Evolutionary conservation across 805 yeast species (phyloP), one percentile per base, ranked within the genome.

Genomic region (Teunomyces tritomae): DNA sequence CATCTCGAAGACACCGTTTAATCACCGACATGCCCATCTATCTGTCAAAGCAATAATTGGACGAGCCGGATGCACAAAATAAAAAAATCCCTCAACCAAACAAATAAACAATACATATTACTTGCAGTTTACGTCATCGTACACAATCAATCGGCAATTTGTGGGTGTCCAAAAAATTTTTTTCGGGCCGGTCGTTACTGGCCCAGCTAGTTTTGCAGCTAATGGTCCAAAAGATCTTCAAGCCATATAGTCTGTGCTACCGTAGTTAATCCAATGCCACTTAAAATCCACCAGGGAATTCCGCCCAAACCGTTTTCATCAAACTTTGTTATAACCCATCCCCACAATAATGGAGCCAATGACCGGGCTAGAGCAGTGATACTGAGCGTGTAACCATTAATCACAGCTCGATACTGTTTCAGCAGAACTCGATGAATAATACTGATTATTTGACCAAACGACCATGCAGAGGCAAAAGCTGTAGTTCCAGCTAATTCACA

Each of bases 311-410:
- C 29, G 1, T 6, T 4, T 2, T 11, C 39, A 20, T 70, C 71
- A 28, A 58, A 58, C 24, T 54, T 55, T 3, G 73, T 58, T 52
- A 70, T 68, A 28, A 71, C 49, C 24, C 55, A 65, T 3, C 87
- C 87, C 83, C 84, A 81, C 1, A 68, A 27, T 8, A 81, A 58
- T 0, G 87, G 88, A 2, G 82, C 87, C 0, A 76, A 37, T 45
- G 77, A 81, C 52, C 87, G 64, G 0, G 85, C 84, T 32, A 77
- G 61, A 1, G 87, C 74, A 14, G 77, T 64, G 30, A 76, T 69
- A 34, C 83, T 75, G 58, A 82, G 73, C 2, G 83, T 70, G 13
- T 80, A 71, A 14, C 84, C 83, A 57, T 83, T 83, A 48, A 83
- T 73, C 54, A 79, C 72, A 1, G 85, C 86, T 42, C 85, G 69